Conservation (phyloP, 257 asterid genomes). For the Solanum chiquidenum region DNA sequence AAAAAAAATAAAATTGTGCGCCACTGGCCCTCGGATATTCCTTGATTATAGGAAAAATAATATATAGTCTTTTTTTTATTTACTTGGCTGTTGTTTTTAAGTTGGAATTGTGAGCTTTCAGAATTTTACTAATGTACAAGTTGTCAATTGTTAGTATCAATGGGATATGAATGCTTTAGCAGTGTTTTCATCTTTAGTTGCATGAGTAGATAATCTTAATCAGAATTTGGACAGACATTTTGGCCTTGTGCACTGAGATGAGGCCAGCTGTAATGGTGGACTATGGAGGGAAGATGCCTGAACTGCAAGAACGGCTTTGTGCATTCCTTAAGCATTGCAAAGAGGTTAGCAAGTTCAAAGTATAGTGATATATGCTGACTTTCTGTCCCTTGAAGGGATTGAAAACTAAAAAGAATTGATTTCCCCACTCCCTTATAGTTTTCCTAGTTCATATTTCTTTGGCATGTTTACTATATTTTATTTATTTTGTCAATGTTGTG, state of each 20-base stretch:
- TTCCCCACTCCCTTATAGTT: neutral
- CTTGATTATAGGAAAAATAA: neutral
- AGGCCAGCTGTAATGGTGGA: slow-evolving; percentile 89
- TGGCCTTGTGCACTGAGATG: slow-evolving; percentile 73
- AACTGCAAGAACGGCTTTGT: slow-evolving; percentile 60
- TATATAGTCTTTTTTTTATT: neutral
- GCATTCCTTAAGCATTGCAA: slow-evolving; percentile 49
- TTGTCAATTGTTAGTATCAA: neutral
- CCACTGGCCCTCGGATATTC: neutral
- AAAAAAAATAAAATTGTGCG: neutral
- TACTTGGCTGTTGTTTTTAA: neutral
- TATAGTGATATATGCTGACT: neutral
- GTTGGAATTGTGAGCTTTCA: neutral
- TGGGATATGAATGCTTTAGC: neutral
- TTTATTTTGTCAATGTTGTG: neutral
- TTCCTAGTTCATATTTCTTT: neutral
- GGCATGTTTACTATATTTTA: neutral
- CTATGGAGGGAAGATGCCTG: slow-evolving; percentile 96
- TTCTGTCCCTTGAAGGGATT: neutral
- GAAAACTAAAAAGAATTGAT: neutral
- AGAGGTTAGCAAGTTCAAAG: slow-evolving; percentile 25
- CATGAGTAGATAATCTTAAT: neutral
- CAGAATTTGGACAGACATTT: slow-evolving; percentile 31
- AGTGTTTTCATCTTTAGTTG: neutral
- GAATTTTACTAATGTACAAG: neutral